A percentile compares a stretch with the other conserved stretches of the same genome.
These are phyloP conservation scores for Mycotypha africana DNA, from an alignment of 371 early-diverging fungal genomes.

Conservation along the genomic window DNA sequence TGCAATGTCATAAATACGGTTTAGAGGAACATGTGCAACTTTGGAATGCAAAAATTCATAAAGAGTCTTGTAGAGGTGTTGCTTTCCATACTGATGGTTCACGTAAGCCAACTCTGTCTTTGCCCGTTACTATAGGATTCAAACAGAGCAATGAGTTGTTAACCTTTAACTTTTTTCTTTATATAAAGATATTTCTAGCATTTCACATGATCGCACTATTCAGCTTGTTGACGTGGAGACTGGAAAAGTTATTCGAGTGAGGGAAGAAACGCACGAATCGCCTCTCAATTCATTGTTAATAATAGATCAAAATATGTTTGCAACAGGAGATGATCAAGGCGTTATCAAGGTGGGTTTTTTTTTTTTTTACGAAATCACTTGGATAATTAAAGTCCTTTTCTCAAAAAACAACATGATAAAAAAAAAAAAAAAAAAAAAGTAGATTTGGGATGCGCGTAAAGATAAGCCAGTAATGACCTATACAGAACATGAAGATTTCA, in stretches of 20 bases:
- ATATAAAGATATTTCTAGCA: slow-evolving; percentile 54
- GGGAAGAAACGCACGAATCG: slow-evolving; percentile 69
- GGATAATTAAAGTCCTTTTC: neutral
- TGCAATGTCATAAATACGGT: slow-evolving; percentile 59
- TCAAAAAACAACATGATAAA: neutral
- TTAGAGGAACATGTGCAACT: slow-evolving; percentile 46
- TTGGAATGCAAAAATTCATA: slow-evolving; percentile 61
- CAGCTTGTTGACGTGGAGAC: slow-evolving; percentile 66
- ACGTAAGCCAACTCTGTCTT: slow-evolving; percentile 33
- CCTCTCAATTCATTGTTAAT: slow-evolving; percentile 69
- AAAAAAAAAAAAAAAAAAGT: slow-evolving; percentile 1
- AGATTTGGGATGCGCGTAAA: slow-evolving; percentile 84
- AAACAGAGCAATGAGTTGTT: too few species aligned
- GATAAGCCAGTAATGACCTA: slow-evolving; percentile 64
- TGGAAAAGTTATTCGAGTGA: slow-evolving; percentile 51
- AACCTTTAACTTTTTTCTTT: neutral
- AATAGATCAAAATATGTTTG: slow-evolving; percentile 67
- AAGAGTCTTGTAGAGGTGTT: slow-evolving; percentile 80
- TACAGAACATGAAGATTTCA: slow-evolving; percentile 81
- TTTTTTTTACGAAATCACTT: too few species aligned
- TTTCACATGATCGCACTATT: slow-evolving; percentile 78
- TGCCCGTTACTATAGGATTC: too few species aligned
- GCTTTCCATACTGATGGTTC: slow-evolving; percentile 71
- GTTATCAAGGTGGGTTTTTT: slow-evolving; percentile 79
- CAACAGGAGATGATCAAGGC: slow-evolving; percentile 91